Percentiles rank a stretch among this genome's conserved stretches.
Conservation (phyloP, 345 rosid species). For the Balakata baccata region DNA sequence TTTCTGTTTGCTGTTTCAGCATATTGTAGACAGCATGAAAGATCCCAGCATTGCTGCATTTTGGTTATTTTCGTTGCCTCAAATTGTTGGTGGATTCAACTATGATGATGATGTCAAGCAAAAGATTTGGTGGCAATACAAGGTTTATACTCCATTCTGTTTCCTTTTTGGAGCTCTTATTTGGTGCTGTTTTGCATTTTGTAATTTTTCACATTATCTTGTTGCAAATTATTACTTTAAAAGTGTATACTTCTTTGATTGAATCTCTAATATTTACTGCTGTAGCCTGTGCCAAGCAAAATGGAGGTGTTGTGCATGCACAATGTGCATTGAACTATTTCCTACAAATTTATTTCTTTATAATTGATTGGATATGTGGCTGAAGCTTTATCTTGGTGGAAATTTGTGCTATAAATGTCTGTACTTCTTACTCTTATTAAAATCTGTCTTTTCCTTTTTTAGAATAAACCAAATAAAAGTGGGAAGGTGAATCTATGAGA, state of each 20-base stretch:
- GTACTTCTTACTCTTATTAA: background rate
- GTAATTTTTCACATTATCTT: background rate
- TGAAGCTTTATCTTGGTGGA: background rate
- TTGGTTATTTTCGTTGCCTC: constrained; percentile 90
- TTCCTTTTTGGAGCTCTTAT: background rate
- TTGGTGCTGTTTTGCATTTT: constrained; percentile 1
- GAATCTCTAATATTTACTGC: background rate
- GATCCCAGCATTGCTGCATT: constrained; percentile 95
- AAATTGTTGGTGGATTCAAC: constrained; percentile 72
- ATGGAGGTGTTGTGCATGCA: background rate
- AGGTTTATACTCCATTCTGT: constrained; percentile 40
- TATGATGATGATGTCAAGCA: constrained; percentile 80
- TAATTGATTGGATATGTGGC: background rate
- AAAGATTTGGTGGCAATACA: constrained; percentile 91
- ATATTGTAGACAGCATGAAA: constrained; percentile 90
- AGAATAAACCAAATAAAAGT: background rate
- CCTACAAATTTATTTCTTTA: background rate
- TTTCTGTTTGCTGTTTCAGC: constrained; percentile 49
- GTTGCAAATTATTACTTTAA: background rate
- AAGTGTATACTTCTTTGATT: background rate
- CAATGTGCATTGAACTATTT: background rate
- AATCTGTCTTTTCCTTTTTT: background rate
- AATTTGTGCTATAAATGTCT: background rate
- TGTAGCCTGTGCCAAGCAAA: background rate
- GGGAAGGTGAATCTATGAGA: background rate